These are phyloP conservation scores for Trametes sp. DNA, from an alignment of 1,284 basidiomycete genomes.

Conservation along the genomic window DNA sequence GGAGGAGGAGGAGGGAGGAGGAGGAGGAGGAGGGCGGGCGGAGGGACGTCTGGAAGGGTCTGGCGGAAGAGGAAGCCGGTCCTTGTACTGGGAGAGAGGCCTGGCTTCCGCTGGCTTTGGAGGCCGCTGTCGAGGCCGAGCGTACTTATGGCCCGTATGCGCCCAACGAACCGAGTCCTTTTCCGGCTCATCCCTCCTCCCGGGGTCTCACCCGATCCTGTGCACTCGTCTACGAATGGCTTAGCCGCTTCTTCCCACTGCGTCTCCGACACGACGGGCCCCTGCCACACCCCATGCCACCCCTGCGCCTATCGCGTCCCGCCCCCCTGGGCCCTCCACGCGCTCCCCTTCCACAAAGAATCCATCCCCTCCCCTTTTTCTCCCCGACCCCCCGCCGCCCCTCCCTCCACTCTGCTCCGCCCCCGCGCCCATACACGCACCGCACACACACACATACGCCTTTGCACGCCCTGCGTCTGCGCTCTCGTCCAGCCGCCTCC, in stretches of 20 bases:
- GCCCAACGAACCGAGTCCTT: conserved; percentile 8
- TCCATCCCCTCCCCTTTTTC: conserved; percentile 1
- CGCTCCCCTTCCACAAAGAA: conserved; percentile 19
- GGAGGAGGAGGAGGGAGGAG: conserved; percentile 21
- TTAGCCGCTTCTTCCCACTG: conserved; percentile 30
- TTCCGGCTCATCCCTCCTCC: conserved; percentile 22
- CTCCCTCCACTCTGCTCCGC: background rate
- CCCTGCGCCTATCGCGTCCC: conserved; percentile 22
- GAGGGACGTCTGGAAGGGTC: conserved; percentile 31
- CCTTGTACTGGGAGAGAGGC: conserved; percentile 22
- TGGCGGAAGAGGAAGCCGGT: conserved; percentile 31
- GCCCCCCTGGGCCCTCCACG: conserved; percentile 17
- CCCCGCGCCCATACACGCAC: background rate
- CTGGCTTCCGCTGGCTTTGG: conserved; percentile 10
- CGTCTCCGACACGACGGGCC: conserved; percentile 21
- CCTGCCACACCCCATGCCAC: conserved; percentile 29
- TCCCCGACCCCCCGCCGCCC: background rate
- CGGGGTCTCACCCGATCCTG: conserved; percentile 32
- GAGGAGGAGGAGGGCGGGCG: conserved; percentile 6
- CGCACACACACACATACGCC: background rate
- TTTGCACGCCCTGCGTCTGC: too few species aligned
- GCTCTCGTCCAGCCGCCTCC: too few species aligned
- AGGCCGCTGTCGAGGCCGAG: background rate
- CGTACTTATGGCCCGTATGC: conserved; percentile 16
- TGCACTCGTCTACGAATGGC: conserved; percentile 28